Evolutionary conservation across 768 basidiomycete species (phyloP).

Genomic region (Tylopilus plumbeoviolaceoides): DNA sequence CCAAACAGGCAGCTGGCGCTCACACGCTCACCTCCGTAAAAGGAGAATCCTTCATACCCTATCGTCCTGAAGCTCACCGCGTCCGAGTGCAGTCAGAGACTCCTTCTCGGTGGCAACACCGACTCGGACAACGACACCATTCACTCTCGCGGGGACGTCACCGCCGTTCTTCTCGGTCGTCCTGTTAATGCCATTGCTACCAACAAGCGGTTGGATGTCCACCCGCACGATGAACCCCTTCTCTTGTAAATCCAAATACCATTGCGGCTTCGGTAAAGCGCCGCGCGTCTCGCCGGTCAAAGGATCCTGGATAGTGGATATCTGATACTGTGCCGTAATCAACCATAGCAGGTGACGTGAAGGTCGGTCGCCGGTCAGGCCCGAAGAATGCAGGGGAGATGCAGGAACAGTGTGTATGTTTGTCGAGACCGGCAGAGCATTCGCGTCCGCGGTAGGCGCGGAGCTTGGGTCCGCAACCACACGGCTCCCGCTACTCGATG

Average conservation of each 20-base stretch:
- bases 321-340: constrained; percentile 74
- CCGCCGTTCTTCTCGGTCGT: constrained; percentile 4
- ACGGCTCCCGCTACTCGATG: constrained; percentile 4
- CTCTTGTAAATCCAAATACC: constrained; percentile 67
- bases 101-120: constrained; percentile 71
- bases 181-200: background rate
- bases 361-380: constrained; percentile 47
- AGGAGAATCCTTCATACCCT: constrained; percentile 60
- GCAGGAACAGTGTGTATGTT: constrained; percentile 74
- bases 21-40: constrained; percentile 53
- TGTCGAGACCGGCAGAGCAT: constrained; percentile 50
- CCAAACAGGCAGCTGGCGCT: background rate
- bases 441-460: background rate
- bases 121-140: constrained; percentile 37
- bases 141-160: constrained; percentile 27
- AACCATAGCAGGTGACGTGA: constrained; percentile 75
- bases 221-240: constrained; percentile 55
- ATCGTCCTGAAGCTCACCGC: constrained; percentile 76
- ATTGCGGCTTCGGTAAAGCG: constrained; percentile 61
- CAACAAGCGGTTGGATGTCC: constrained; percentile 49
- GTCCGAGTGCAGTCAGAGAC: constrained; percentile 61
- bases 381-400: constrained; percentile 77
- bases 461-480: background rate
- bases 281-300: constrained; percentile 64
- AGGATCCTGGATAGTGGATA: constrained; percentile 75